Percentiles rank a stretch among this genome's conserved stretches.
Conservation (phyloP, 768 basidiomycete genomes). For the Termitomyces eurrhizus region DNA sequence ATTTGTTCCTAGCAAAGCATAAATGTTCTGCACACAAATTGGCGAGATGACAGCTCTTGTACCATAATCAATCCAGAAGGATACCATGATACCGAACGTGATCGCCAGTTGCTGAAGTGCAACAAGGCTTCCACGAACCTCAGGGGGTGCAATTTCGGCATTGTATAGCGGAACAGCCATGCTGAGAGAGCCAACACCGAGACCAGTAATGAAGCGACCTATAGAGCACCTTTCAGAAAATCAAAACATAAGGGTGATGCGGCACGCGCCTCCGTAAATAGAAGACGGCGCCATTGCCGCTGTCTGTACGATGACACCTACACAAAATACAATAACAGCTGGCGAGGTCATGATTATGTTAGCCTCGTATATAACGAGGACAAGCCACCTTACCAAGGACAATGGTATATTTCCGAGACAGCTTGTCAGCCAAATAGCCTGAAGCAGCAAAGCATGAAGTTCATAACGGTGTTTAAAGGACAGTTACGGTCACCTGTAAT, state of each 20-base stretch:
- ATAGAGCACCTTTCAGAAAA: constrained; percentile 13
- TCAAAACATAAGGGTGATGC: neutral
- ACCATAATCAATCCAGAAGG: constrained; percentile 53
- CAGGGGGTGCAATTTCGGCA: constrained; percentile 67
- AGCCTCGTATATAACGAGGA: neutral
- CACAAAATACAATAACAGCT: constrained; percentile 58
- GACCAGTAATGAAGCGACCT: constrained; percentile 73
- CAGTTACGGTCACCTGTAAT: constrained; percentile 44
- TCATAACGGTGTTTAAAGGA: neutral
- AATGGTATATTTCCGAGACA: constrained; percentile 73
- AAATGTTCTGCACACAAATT: constrained; percentile 27
- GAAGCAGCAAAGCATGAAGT: neutral
- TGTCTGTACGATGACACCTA: constrained; percentile 75
- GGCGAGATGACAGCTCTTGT: constrained; percentile 7
- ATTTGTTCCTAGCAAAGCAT: constrained; percentile 54
- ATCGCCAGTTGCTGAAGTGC: constrained; percentile 82
- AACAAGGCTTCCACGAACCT: constrained; percentile 77
- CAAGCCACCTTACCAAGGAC: constrained; percentile 39
- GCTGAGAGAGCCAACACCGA: constrained; percentile 77
- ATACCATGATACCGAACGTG: constrained; percentile 74
- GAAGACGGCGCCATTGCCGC: constrained; percentile 51
- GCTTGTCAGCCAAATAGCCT: constrained; percentile 64
- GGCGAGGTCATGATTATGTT: constrained; percentile 16
- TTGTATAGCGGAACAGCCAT: constrained; percentile 87
- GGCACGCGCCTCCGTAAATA: constrained; percentile 54